Base-by-base conservation (phyloP, 2,329 filamentous ascomycete species). In the Colletotrichum zoysiae region DNA sequence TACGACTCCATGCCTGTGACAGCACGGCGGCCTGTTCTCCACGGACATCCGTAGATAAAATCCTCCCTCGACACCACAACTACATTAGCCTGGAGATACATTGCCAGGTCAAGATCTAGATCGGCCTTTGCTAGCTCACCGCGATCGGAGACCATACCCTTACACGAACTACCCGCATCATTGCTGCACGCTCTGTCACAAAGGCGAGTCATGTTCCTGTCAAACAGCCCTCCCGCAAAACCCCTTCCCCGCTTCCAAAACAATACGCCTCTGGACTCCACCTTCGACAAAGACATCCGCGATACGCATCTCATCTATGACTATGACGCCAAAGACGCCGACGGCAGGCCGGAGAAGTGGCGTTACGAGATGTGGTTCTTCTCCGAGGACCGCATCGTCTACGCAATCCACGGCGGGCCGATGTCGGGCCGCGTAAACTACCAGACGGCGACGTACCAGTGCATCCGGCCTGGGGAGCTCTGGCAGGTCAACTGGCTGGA, bases 401-500 rank as follows among this genome's bases (percentile, higher is more conserved):
- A 90, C 74, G 84, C 84, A 33, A 90, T 90, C 66, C 87, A 90
- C 74, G 87, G 88, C 5, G 88, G 88, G 0, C 88, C 88, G 3
- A 90, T 90, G 88, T 84, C 84, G 0, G 86, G 87, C 2, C 82
- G 86, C 3, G 79, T 80, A 63, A 88, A 88, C 77, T 88, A 84
- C 76, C 87, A 89, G 74, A 82, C 83, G 1, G 86, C 83, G 16
- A 86, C 84, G 1, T 90, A 87, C 75, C 87, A 89, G 75, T 90
- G 88, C 77, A 84, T 90, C 38, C 83, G 88, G 0, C 84, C 86
- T 0, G 86, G 86, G 1, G 88, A 90, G 76, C 76, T 89, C 0
- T 90, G 88, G 88, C 88, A 90, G 75, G 84, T 86, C 73, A 89
- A 87, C 71, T 90, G 87, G 87, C 83, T 90, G 1, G 87, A 90